Percentiles rank a stretch among this genome's conserved stretches.
Conservation (phyloP, 306 rosid species). For the Macrotyloma uniflorum region DNA sequence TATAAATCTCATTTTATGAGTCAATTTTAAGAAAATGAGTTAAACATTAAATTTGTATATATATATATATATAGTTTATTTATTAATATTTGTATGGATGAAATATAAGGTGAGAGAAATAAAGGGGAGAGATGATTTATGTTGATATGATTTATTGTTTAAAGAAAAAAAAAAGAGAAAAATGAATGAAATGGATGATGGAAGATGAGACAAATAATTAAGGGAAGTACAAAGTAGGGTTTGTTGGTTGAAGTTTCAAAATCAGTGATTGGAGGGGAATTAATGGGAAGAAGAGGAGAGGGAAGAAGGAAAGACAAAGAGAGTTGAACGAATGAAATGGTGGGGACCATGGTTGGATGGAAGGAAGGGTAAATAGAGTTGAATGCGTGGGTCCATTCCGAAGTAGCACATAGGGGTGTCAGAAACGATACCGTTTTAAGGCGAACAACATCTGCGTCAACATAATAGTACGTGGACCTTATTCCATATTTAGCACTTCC, state of each 20-base stretch:
- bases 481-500: slow-evolving; percentile 48
- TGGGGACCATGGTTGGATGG: slow-evolving; percentile 1
- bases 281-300: neutral
- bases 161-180: too few relatives aligned
- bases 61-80: too few relatives aligned
- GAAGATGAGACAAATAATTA: neutral
- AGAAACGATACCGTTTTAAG: slow-evolving; percentile 48
- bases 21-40: too few relatives aligned
- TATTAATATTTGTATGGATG: too few relatives aligned
- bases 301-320: neutral
- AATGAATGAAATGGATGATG: too few relatives aligned
- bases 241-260: slow-evolving; percentile 26
- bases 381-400: slow-evolving; percentile 44
- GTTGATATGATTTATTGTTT: too few relatives aligned
- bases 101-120: too few relatives aligned
- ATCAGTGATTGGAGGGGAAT: slow-evolving; percentile 4
- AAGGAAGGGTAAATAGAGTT: slow-evolving; percentile 2
- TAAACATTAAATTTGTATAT: too few relatives aligned
- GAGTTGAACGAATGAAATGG: slow-evolving; percentile 19
- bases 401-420: slow-evolving; percentile 37
- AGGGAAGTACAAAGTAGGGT: neutral
- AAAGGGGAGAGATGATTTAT: too few relatives aligned
- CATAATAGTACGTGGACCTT: slow-evolving; percentile 54
- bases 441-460: slow-evolving; percentile 63
- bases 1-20: too few relatives aligned